Evolutionary conservation across 1,284 basidiomycete genomes (phyloP).

Genomic region (Malassezia sympodialis): DNA sequence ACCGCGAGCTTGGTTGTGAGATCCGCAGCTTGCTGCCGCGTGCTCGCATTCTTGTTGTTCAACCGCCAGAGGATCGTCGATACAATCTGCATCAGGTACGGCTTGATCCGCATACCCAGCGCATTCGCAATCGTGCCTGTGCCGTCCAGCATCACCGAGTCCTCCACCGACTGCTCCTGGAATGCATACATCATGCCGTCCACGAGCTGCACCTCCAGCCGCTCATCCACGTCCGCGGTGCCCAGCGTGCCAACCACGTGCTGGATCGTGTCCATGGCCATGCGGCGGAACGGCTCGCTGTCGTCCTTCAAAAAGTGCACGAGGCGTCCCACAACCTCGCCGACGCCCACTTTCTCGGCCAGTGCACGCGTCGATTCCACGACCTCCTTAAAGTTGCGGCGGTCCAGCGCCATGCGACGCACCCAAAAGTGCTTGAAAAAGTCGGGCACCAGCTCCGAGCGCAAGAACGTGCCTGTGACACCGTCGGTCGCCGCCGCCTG

Average conservation of each 20-base stretch:
- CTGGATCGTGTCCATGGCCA: conserved; percentile 99
- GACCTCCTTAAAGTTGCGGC: conserved; percentile 89
- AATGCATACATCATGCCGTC: conserved; percentile 99
- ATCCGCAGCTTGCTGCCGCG: conserved; percentile 96
- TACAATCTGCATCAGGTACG: conserved; percentile 95
- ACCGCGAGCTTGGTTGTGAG: conserved; percentile 85
- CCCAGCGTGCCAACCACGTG: conserved; percentile 86
- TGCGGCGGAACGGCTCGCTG: conserved; percentile 87
- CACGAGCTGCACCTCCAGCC: conserved; percentile 82
- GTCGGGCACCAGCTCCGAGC: conserved; percentile 94
- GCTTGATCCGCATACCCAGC: conserved; percentile 92
- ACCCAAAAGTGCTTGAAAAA: conserved; percentile 98
- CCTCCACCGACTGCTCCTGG: conserved; percentile 98
- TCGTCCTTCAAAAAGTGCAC: conserved; percentile 83
- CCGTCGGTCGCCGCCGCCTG: conserved; percentile 90
- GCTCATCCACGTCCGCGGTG: conserved; percentile 90
- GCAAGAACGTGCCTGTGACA: conserved; percentile 50
- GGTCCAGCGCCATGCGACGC: conserved; percentile 89
- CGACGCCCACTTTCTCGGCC: conserved; percentile 88
- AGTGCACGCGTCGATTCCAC: conserved; percentile 98
- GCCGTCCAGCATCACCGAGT: conserved; percentile 97
- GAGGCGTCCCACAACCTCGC: conserved; percentile 86
- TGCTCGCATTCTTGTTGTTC: conserved; percentile 98
- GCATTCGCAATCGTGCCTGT: conserved; percentile 95
- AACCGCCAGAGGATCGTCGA: conserved; percentile 99